Conservation (phyloP, 2,329 filamentous ascomycete genomes). For the Colletotrichum higginsianum region DNA sequence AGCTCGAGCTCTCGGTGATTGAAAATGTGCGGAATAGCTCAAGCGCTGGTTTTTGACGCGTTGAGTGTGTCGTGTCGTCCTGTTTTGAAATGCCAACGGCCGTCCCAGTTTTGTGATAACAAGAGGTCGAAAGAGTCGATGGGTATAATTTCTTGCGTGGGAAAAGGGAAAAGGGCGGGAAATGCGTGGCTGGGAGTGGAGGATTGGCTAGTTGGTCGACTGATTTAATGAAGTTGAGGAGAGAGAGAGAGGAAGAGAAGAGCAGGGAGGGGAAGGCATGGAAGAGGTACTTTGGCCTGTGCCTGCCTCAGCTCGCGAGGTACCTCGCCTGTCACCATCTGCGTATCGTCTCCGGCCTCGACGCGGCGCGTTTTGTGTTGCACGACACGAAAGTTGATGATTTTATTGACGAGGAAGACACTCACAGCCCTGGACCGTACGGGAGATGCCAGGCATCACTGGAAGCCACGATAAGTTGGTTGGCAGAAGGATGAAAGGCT, state of each 20-base stretch:
- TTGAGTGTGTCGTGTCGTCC: slow-evolving; percentile 34
- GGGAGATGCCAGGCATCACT: neutral
- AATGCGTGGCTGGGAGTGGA: slow-evolving; percentile 31
- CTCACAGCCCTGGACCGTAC: slow-evolving; percentile 15
- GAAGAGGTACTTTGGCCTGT: slow-evolving; percentile 24
- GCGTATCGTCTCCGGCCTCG: slow-evolving; percentile 11
- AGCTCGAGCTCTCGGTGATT: neutral
- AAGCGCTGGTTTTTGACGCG: slow-evolving; percentile 30
- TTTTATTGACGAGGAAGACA: neutral
- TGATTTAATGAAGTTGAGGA: slow-evolving; percentile 15
- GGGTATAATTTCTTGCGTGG: neutral
- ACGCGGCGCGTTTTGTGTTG: neutral
- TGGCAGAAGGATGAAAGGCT: neutral
- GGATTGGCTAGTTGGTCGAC: slow-evolving; percentile 24
- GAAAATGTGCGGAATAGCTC: slow-evolving; percentile 1
- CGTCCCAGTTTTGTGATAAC: neutral
- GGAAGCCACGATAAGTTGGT: neutral
- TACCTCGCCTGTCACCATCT: neutral
- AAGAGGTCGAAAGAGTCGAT: slow-evolving; percentile 1
- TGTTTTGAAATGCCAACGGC: slow-evolving; percentile 10
- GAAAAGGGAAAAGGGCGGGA: slow-evolving; percentile 5
- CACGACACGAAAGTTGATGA: neutral
- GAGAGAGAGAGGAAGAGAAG: slow-evolving; percentile 19
- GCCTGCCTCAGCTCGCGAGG: slow-evolving; percentile 15
- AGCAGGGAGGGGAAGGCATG: slow-evolving; percentile 23